Evolutionary conservation across 2,329 filamentous ascomycete genomes (phyloP).

Genomic region (Leptodontidium sp.): DNA sequence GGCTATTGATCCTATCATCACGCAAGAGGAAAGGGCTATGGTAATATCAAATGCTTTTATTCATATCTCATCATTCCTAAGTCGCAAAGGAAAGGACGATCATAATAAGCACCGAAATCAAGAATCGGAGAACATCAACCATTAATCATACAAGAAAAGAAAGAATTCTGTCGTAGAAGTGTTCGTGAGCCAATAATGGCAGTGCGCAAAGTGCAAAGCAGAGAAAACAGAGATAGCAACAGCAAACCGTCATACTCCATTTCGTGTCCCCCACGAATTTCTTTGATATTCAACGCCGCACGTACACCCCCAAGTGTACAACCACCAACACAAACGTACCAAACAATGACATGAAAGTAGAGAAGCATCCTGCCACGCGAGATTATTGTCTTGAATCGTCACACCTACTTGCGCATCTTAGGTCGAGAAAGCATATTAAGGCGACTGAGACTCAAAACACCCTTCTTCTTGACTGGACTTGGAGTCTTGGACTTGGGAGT

Average conservation of each 20-base stretch:
- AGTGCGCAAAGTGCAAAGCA: conserved; percentile 23
- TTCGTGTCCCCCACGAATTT: conserved; percentile 27
- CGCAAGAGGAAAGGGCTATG: background rate
- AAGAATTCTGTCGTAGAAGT: conserved; percentile 24
- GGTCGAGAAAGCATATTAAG: conserved; percentile 68
- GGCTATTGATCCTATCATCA: background rate
- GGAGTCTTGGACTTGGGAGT: conserved; percentile 44
- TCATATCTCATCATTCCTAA: background rate
- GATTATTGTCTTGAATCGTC: background rate
- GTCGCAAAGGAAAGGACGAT: conserved; percentile 19
- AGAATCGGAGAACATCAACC: background rate
- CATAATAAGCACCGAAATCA: conserved; percentile 25
- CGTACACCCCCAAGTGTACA: background rate
- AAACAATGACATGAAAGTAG: conserved; percentile 23
- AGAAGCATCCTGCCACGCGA: background rate
- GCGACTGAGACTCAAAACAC: conserved; percentile 63
- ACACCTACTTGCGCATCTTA: conserved; percentile 60
- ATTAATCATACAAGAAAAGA: conserved; percentile 22
- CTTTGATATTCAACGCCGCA: conserved; percentile 19
- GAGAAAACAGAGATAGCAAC: conserved; percentile 5
- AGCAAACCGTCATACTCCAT: conserved; percentile 27
- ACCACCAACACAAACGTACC: conserved; percentile 17
- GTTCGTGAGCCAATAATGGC: conserved; percentile 21
- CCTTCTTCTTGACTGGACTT: conserved; percentile 61
- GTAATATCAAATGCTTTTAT: conserved; percentile 11